Evolutionary conservation across 2,329 filamentous ascomycete genomes (phyloP).

Genomic region (Microcera coccophila): DNA sequence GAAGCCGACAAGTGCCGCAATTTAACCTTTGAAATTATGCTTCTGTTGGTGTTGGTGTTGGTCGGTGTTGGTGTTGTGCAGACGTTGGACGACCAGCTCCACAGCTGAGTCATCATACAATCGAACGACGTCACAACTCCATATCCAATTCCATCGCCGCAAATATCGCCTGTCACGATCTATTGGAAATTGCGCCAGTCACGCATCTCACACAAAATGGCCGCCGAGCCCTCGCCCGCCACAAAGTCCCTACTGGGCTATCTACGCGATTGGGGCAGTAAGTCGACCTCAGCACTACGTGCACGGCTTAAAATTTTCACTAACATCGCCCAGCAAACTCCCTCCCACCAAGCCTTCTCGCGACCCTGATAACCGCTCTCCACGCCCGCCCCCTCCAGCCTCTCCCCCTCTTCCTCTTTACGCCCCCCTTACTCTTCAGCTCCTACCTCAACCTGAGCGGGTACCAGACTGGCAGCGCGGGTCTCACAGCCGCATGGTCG

Average conservation of each 20-base stretch:
- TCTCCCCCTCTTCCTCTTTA: conserved; percentile 49
- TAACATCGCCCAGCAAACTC: conserved; percentile 43
- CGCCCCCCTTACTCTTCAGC: conserved; percentile 52
- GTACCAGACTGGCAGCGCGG: conserved; percentile 54
- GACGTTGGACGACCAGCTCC: no score
- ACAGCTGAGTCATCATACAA: no score
- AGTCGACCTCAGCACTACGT: conserved; percentile 23
- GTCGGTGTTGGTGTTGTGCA: no score
- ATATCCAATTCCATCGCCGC: no score
- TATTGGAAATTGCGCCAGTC: conserved; percentile 13
- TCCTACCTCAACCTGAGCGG: conserved; percentile 59
- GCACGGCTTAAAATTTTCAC: not conserved
- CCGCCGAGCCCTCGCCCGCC: conserved; percentile 24
- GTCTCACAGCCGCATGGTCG: conserved; percentile 53
- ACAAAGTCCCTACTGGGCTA: conserved; percentile 32
- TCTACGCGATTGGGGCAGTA: conserved; percentile 49
- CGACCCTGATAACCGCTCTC: conserved; percentile 53
- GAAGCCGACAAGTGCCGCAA: no score
- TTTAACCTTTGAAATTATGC: no score
- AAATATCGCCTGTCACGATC: not conserved
- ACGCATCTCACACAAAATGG: conserved; percentile 27
- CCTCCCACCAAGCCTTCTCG: conserved; percentile 52
- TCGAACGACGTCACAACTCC: no score
- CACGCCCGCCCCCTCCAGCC: conserved; percentile 52
- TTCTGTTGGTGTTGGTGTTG: no score